Evolutionary conservation across 2,329 filamentous ascomycete species (phyloP).

Genomic region (Podosphaera aphanis): DNA sequence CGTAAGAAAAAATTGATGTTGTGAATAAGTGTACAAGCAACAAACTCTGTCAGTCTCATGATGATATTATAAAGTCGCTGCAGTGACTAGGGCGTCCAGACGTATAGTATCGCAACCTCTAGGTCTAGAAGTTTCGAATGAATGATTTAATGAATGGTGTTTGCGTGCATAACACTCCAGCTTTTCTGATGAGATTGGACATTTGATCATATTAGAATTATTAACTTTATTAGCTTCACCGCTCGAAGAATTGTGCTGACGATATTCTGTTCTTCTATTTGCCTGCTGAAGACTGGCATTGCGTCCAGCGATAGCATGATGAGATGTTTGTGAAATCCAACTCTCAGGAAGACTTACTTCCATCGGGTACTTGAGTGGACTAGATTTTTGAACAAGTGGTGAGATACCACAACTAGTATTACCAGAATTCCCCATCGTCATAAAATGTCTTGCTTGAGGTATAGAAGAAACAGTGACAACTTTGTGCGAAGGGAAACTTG

Average conservation of each 20-base stretch:
- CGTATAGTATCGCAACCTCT: slow-evolving; percentile 27
- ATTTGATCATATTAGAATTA: neutral
- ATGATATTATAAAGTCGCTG: slow-evolving; percentile 25
- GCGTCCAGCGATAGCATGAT: slow-evolving; percentile 32
- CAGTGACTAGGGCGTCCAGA: slow-evolving; percentile 39
- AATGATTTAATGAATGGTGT: slow-evolving; percentile 10
- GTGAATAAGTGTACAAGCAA: no score
- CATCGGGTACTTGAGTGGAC: no score
- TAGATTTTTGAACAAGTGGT: no score
- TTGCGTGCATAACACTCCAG: slow-evolving; percentile 9
- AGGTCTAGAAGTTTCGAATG: slow-evolving; percentile 16
- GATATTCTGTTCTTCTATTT: slow-evolving; percentile 15
- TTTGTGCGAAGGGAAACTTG: slow-evolving; percentile 13
- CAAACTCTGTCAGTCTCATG: no score
- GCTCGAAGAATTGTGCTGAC: neutral
- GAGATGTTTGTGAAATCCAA: slow-evolving; percentile 19
- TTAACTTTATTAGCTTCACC: neutral
- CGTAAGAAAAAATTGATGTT: no score
- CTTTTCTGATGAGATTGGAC: slow-evolving; percentile 6
- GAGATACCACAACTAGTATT: no score
- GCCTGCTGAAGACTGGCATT: no score
- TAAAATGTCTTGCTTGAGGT: slow-evolving; percentile 26
- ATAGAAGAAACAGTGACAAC: slow-evolving; percentile 32
- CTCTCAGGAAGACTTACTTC: no score
- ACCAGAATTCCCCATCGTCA: no score